Base-by-base conservation (phyloP, 2,329 filamentous ascomycete species). In the Pseudogymnoascus sp. region DNA sequence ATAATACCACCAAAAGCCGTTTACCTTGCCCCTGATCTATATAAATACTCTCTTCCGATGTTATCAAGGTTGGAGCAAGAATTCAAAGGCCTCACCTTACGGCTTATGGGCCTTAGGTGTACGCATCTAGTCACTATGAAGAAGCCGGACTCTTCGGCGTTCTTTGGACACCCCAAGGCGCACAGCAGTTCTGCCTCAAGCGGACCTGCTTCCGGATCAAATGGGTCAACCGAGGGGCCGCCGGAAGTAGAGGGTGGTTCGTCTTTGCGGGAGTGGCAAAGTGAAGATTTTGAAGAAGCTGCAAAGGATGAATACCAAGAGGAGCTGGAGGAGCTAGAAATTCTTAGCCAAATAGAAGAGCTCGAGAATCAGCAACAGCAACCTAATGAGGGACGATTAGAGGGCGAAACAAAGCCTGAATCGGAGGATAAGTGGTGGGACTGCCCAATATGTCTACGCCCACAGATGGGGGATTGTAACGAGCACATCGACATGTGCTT, bases 401-500 rank as follows among this genome's bases (percentile, higher is more conserved):
- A 30, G 7, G 38, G 6, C 32, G 25, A 39, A 39, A 38, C 14
- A 16, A 38, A 38, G 12, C 37, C 34, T 5, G 32, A 38, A 20
- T 58, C 28, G 8, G 72, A 75, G 60, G 70, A 81, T 59, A 77
- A 84, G 54, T 79, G 78, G 72, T 97, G 92, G 92, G 81, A 87
- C 37, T 99, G 94, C 72, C 94, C 94, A 0, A 89, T 97, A 47
- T 99, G 94, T 72, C 75, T 77, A n/a, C 79, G 87, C 14, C 86
- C 90, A 0, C 92, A 97, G 69, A 69, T 78, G 0, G 83, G 80
- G 50, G 77, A 76, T 0, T 96, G 97, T 74, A 99, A 99, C 67
- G 84, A 88, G 61, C 94, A 99, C 70, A 91, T 99, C 59, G 94
- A 99, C 71, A 82, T 89, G 7, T 99, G 94, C 72, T 80, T 99